A percentile compares a stretch with the other conserved stretches of the same genome.
Conservation (phyloP, 257 asterid species). For the Rehmannia glutinosa region DNA sequence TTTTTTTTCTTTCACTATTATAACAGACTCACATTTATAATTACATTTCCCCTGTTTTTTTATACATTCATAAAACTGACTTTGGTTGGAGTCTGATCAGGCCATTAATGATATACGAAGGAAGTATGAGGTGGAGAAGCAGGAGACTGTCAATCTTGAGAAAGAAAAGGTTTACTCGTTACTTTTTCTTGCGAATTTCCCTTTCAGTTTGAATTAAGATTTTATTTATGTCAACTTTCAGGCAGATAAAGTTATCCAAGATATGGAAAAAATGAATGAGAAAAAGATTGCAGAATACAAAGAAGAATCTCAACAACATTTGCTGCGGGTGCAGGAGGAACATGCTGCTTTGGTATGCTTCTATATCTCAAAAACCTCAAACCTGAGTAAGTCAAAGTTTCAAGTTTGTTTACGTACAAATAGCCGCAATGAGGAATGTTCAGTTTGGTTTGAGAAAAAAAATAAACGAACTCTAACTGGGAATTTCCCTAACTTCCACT, state of each 20-base stretch:
- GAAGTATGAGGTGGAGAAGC: conserved; percentile 88
- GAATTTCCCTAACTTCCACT: neutral
- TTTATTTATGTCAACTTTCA: conserved; percentile 34
- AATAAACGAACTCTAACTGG: neutral
- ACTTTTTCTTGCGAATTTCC: conserved; percentile 9
- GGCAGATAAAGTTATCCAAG: conserved; percentile 68
- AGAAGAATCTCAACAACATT: conserved; percentile 63
- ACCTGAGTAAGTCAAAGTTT: conserved; percentile 13
- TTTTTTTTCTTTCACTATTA: conserved; percentile 6
- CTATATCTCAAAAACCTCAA: conserved; percentile 7
- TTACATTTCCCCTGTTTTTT: conserved; percentile 12
- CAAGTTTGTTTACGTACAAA: neutral
- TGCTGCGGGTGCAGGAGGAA: conserved; percentile 71
- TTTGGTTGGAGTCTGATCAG: conserved; percentile 41
- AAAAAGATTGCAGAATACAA: conserved; percentile 58
- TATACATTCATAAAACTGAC: conserved; percentile 21
- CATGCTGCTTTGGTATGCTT: conserved; percentile 70
- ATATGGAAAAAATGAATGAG: conserved; percentile 55
- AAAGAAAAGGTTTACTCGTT: conserved; percentile 68
- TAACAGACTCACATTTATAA: neutral
- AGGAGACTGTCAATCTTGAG: conserved; percentile 64
- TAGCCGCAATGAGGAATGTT: neutral
- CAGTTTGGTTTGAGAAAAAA: neutral
- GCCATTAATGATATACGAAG: conserved; percentile 83
- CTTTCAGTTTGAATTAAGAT: conserved; percentile 9